Evolutionary conservation across 192 early-diverging fungal genomes (phyloP).

Genomic region (Backusella westeae): DNA sequence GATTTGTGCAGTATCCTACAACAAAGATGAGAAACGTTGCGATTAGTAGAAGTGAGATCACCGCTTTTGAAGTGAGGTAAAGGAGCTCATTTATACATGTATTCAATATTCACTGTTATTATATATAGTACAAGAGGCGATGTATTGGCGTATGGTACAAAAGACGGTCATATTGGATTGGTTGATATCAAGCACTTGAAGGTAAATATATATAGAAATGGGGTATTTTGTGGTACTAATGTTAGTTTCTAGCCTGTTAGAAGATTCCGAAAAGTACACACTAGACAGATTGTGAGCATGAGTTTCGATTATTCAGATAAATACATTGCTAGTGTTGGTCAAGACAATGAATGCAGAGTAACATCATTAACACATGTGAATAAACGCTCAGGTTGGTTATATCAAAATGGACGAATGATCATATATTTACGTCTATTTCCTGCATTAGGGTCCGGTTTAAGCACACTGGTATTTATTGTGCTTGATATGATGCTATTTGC

Average conservation of each 20-base stretch:
- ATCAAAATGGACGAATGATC: background rate
- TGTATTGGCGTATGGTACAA: constrained; percentile 14
- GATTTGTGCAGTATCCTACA: constrained; percentile 3
- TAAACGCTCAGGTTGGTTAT: background rate
- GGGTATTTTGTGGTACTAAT: background rate
- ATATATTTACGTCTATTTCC: background rate
- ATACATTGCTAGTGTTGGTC: constrained; percentile 6
- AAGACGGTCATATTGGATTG: background rate
- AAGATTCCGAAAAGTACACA: background rate
- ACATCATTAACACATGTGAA: background rate
- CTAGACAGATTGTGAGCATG: background rate
- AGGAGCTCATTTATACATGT: background rate
- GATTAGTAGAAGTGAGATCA: constrained; percentile 17
- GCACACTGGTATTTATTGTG: background rate
- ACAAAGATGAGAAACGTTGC: background rate
- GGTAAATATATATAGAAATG: background rate
- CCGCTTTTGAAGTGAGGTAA: background rate
- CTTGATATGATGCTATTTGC: constrained; percentile 11
- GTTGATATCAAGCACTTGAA: constrained; percentile 9
- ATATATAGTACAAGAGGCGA: background rate
- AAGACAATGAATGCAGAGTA: background rate
- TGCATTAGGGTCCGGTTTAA: background rate
- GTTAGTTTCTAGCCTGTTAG: background rate
- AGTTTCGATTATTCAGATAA: background rate
- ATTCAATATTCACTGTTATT: background rate